A percentile compares a stretch with the other conserved stretches of the same genome.
These are phyloP conservation scores for Pichia kluyveri DNA, from an alignment of 805 yeast genomes.

Conservation along the genomic window DNA sequence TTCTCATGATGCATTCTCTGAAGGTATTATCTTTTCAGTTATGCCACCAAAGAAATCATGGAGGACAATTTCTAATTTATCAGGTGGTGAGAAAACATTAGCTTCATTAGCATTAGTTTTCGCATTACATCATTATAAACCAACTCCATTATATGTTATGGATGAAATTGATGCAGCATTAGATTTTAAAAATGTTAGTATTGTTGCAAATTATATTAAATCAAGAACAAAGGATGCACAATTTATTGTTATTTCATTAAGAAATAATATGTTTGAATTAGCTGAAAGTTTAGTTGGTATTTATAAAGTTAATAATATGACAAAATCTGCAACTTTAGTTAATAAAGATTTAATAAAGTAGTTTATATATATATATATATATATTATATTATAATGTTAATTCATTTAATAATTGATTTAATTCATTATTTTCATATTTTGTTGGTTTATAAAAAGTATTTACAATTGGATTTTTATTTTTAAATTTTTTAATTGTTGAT, in stretches of 20 bases:
- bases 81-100: constrained; percentile 97
- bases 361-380: no score
- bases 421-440: constrained; percentile 2
- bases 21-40: constrained; percentile 91
- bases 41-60: constrained; percentile 99
- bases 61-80: constrained; percentile 88
- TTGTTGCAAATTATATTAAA: constrained; percentile 94
- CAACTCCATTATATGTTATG: constrained; percentile 97
- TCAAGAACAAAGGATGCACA: constrained; percentile 95
- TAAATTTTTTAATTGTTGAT: neutral
- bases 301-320: constrained; percentile 87
- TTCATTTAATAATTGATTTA: constrained; percentile 6
- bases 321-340: constrained; percentile 70
- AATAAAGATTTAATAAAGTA: constrained; percentile 40
- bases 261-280: constrained; percentile 96
- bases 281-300: constrained; percentile 93
- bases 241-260: constrained; percentile 85
- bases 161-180: constrained; percentile 99
- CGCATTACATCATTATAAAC: constrained; percentile 92
- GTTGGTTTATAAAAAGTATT: constrained; percentile 12
- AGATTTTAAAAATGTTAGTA: constrained; percentile 93
- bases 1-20: constrained; percentile 94
- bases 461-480: constrained; percentile 5
- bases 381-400: constrained; percentile 3
- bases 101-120: constrained; percentile 92